Base-by-base conservation (phyloP, 768 basidiomycete species). In the Tylopilus plumbeoviolaceoides region DNA sequence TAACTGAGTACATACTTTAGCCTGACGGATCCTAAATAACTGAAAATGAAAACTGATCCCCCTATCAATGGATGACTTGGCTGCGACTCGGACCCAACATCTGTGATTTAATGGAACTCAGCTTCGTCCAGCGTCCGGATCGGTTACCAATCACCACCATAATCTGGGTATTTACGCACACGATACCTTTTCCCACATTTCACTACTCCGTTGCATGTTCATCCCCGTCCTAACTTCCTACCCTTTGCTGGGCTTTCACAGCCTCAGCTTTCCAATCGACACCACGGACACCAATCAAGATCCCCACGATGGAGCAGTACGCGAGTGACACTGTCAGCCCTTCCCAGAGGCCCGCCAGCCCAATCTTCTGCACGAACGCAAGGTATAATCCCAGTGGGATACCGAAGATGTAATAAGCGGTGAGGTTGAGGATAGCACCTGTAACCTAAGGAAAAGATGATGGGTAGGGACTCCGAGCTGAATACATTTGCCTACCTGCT, bases 321-420 rank as follows among this genome's bases (percentile, higher is more conserved):
- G 88, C 71, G 23, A 91, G 73, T 1, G 87, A 82, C 5, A 80
- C 63, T 0, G 88, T 88, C 36, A 95, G 72, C 12, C 93, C 93
- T 36, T 87, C 75, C 94, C 93, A 97, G 15, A 97, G 77, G 0
- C 94, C 94, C 20, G 75, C 72, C 12, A 97, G 73, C 0, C 75
- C 82, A 65, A 80, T 75, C 35, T 73, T 66, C 11, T 64, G 66
- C 47, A 72, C 73, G 73, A 94, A 92, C 3, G 88, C 77, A 5
- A 95, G 82, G 70, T 79, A 89, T 47, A 92, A 70, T 14, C 90
- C 94, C 42, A 91, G 73, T 0, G 93, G 93, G 45, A 95, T 87
- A 27, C 90, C 90, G 55, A 94, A 70, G 52, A 85, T 68, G 60
- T 95, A 94, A 70, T 94, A 94, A 4, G 87, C 84, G 45, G 81